Evolutionary conservation across 2,329 filamentous ascomycete genomes (phyloP).

Genomic region (Calonectria hawksworthii): DNA sequence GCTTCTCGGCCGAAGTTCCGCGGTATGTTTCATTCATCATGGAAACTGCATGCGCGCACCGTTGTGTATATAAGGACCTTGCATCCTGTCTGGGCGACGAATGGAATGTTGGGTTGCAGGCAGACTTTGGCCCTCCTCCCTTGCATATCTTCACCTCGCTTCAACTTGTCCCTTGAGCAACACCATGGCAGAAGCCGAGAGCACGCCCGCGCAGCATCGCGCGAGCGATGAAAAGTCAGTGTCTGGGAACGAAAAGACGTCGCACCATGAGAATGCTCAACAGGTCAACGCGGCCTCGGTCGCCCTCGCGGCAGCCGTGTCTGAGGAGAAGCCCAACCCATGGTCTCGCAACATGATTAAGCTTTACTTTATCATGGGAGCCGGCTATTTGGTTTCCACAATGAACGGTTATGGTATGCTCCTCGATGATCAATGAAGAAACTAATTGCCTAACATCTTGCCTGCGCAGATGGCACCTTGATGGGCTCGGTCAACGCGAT

Average conservation of each 20-base stretch:
- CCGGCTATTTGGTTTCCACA: not conserved
- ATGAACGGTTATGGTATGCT: conserved; percentile 6
- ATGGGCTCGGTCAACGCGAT: conserved; percentile 17
- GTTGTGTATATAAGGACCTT: not conserved
- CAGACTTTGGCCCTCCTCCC: not conserved
- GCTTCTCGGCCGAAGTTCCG: not conserved
- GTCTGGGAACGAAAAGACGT: not conserved
- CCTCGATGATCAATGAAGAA: not conserved
- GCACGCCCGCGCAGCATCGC: not conserved
- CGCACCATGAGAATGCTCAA: not conserved
- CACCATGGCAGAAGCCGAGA: not conserved
- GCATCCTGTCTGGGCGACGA: not conserved
- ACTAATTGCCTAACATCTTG: not conserved
- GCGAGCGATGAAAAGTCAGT: not conserved
- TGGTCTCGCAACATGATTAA: conserved; percentile 1
- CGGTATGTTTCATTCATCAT: not conserved
- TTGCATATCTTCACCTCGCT: not conserved
- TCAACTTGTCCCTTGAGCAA: not conserved
- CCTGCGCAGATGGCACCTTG: not conserved
- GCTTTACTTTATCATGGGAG: not conserved
- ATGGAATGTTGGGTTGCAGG: not conserved
- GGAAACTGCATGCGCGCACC: not conserved
- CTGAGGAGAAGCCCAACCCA: not conserved
- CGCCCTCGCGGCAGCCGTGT: not conserved
- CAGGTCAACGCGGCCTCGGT: not conserved